phyloP scores from a whole-genome alignment of 768 basidiomycete genomes.

The Lactarius deliciosus region DNA sequence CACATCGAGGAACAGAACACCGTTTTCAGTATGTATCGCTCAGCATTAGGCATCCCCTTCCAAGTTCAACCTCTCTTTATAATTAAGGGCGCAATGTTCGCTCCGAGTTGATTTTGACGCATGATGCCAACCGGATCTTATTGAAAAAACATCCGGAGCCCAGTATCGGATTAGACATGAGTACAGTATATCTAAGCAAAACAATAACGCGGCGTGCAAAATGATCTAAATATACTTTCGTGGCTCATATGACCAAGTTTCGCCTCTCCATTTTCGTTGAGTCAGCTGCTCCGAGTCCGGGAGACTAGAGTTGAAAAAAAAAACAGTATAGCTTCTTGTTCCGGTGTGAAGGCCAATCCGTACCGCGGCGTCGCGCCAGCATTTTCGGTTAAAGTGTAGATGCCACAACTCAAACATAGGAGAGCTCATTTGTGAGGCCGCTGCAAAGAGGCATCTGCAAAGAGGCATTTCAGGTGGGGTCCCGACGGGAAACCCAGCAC shows the following conservation, averaged over 20 bases:
- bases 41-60: not conserved
- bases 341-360: not conserved
- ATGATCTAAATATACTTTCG: not conserved
- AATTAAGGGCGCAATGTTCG: not conserved
- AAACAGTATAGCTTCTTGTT: not conserved
- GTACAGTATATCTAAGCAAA: not conserved
- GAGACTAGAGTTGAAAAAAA: not conserved
- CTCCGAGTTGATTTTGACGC: not conserved
- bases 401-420: not conserved
- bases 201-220: not conserved
- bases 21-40: not conserved
- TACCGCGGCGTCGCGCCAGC: not conserved
- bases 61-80: not conserved
- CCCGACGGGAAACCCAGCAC: not conserved
- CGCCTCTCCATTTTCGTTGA: not conserved
- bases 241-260: not conserved
- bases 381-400: not conserved
- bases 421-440: not conserved
- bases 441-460: not conserved
- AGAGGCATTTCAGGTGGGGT: too few relatives aligned
- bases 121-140: not conserved
- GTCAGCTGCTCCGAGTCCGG: not conserved
- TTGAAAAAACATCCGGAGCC: not conserved
- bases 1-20: not conserved
- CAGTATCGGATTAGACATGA: not conserved